These are phyloP conservation scores for Fusarium goolgardi DNA, from an alignment of 2,329 filamentous ascomycete species.

Conservation along the genomic window DNA sequence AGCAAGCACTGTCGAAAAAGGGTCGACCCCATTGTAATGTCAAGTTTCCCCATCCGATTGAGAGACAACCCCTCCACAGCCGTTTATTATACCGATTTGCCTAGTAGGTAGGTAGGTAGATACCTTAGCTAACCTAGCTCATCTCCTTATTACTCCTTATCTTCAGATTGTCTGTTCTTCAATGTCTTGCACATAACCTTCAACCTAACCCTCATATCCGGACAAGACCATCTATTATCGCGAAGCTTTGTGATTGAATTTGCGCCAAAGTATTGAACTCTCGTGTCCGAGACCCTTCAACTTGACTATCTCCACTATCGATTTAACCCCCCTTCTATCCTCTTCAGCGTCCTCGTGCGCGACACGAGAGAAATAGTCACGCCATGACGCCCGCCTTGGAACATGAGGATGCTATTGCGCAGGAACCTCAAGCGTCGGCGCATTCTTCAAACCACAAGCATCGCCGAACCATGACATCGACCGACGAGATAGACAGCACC, in stretches of 20 bases:
- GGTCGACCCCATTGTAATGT: constrained; percentile 30
- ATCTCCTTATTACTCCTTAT: constrained; percentile 11
- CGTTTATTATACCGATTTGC: constrained; percentile 12
- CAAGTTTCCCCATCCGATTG: constrained; percentile 38
- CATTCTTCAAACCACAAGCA: constrained; percentile 34
- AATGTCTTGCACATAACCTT: neutral
- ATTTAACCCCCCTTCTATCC: constrained; percentile 17
- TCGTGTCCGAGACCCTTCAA: constrained; percentile 27
- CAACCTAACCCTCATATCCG: neutral
- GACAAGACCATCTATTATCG: neutral
- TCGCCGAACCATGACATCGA: constrained; percentile 58
- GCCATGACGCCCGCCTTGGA: constrained; percentile 44
- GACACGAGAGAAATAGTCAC: constrained; percentile 6
- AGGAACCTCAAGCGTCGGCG: constrained; percentile 24
- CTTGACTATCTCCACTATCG: constrained; percentile 29
- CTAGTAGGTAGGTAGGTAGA: neutral
- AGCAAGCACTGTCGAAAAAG: constrained; percentile 42
- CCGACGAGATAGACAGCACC: constrained; percentile 69
- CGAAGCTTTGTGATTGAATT: constrained; percentile 5
- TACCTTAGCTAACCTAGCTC: neutral
- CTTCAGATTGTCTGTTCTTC: neutral
- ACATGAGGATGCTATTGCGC: constrained; percentile 41
- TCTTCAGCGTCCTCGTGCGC: constrained; percentile 13
- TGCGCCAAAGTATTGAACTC: constrained; percentile 7
- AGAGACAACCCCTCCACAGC: constrained; percentile 37